Conservation (phyloP, 176 grass and related monocot species). For the Lolium rigidum region DNA sequence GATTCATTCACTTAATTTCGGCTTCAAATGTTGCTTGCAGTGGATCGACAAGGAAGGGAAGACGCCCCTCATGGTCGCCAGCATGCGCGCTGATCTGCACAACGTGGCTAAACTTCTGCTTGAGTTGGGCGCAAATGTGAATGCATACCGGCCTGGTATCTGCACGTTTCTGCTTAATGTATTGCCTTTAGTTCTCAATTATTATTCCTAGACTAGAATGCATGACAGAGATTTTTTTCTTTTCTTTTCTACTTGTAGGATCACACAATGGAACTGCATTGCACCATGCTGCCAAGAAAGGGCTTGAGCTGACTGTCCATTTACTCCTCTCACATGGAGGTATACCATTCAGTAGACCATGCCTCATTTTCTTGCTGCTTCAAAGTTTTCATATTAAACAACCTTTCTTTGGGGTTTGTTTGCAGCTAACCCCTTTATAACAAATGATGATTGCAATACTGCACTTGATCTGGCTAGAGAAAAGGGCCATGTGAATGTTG, state of each 20-base stretch:
- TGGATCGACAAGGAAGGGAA: conserved; percentile 98
- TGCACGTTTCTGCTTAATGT: background rate
- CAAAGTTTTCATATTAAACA: background rate
- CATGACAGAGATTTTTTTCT: background rate
- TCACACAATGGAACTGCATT: conserved; percentile 79
- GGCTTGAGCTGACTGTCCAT: conserved; percentile 73
- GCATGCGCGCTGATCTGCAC: conserved; percentile 74
- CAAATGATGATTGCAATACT: conserved; percentile 90
- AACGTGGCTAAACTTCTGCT: conserved; percentile 69
- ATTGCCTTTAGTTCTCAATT: background rate
- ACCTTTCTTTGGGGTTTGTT: conserved; percentile 21
- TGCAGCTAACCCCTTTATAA: conserved; percentile 85
- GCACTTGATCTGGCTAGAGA: conserved; percentile 97
- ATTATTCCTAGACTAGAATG: background rate
- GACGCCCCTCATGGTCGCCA: conserved; percentile 82
- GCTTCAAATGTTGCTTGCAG: conserved; percentile 39
- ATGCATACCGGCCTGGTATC: conserved; percentile 84
- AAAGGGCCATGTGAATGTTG: conserved; percentile 86
- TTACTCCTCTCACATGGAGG: conserved; percentile 90
- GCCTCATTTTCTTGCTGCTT: background rate
- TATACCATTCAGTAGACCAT: conserved; percentile 23
- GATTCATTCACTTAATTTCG: conserved; percentile 10
- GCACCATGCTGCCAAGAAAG: conserved; percentile 98
- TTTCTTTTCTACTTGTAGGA: conserved; percentile 44
- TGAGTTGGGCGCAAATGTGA: conserved; percentile 86